A percentile compares a stretch with the other conserved stretches of the same genome.
Conservation (phyloP, 164 flowering plant species). For the Macadamia tetraphylla region DNA sequence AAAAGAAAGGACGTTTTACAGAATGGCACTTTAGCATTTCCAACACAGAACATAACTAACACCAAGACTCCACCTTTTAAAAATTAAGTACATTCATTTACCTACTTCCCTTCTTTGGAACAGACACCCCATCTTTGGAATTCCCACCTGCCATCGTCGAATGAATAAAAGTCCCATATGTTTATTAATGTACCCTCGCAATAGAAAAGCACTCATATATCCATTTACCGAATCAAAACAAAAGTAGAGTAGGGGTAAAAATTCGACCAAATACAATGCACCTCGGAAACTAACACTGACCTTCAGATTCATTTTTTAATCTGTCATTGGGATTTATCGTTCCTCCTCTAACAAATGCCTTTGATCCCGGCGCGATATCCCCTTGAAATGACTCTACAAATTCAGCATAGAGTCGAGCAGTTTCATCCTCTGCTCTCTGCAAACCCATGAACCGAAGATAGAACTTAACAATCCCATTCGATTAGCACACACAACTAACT, state of each 20-base stretch:
- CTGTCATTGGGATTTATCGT: conserved; percentile 81
- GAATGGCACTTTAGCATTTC: neutral
- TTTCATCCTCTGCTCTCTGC: conserved; percentile 95
- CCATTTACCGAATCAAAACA: conserved; percentile 29
- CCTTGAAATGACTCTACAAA: conserved; percentile 95
- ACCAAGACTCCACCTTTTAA: conserved; percentile 34
- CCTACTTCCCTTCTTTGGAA: conserved; percentile 99
- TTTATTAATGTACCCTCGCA: conserved; percentile 72
- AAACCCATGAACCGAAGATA: neutral
- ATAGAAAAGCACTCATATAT: conserved; percentile 44
- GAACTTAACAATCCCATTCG: neutral
- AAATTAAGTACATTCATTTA: conserved; percentile 76
- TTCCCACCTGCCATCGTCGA: conserved; percentile 99
- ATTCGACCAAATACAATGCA: neutral
- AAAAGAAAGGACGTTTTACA: neutral
- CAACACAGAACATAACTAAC: conserved; percentile 19
- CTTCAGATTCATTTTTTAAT: conserved; percentile 64
- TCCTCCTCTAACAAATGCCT: conserved; percentile 96
- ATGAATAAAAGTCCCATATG: conserved; percentile 90
- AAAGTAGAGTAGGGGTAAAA: conserved; percentile 2
- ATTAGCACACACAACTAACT: neutral
- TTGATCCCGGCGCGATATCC: conserved; percentile 70
- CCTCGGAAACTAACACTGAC: conserved; percentile 38
- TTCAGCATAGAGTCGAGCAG: conserved; percentile 86
- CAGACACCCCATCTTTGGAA: conserved; percentile 98